phyloP scores from a whole-genome alignment of 352 stramenopile genomes.

The Paralagenidium karlingii region DNA sequence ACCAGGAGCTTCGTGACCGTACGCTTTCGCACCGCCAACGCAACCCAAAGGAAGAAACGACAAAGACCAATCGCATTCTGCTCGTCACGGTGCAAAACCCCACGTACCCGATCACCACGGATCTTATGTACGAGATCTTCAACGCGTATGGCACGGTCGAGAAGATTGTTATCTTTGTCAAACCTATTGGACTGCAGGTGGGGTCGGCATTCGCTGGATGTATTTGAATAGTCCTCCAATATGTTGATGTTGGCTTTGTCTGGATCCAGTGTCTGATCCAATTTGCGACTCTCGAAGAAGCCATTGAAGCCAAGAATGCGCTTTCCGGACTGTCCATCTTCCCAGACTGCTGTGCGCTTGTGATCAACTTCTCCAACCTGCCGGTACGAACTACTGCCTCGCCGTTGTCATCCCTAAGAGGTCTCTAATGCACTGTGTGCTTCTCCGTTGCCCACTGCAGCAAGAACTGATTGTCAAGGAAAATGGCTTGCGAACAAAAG shows the following conservation, averaged over 20 bases:
- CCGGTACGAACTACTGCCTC: constrained; percentile 12
- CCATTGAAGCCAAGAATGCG: constrained; percentile 21
- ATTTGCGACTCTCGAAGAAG: constrained; percentile 26
- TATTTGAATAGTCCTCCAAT: background rate
- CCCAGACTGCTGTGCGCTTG: constrained; percentile 38
- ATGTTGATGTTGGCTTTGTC: background rate
- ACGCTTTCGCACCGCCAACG: constrained; percentile 4
- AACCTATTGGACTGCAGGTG: constrained; percentile 34
- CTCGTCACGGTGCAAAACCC: constrained; percentile 57
- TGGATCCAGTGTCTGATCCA: constrained; percentile 30
- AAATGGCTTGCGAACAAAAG: constrained; percentile 30
- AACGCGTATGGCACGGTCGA: constrained; percentile 29
- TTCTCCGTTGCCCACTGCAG: constrained; percentile 3
- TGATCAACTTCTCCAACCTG: constrained; percentile 51
- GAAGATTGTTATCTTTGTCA: constrained; percentile 53
- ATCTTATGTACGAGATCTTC: constrained; percentile 37
- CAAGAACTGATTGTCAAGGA: constrained; percentile 56
- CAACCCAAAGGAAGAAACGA: constrained; percentile 2
- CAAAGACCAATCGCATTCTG: constrained; percentile 34
- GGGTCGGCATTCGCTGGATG: background rate
- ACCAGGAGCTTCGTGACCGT: constrained; percentile 37
- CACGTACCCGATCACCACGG: constrained; percentile 39
- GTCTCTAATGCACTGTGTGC: background rate
- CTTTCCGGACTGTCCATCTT: constrained; percentile 44
- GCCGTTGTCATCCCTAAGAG: too few relatives aligned